These are phyloP conservation scores for Hexamita inflata DNA, from an alignment of 208 protist species.

Conservation along the genomic window DNA sequence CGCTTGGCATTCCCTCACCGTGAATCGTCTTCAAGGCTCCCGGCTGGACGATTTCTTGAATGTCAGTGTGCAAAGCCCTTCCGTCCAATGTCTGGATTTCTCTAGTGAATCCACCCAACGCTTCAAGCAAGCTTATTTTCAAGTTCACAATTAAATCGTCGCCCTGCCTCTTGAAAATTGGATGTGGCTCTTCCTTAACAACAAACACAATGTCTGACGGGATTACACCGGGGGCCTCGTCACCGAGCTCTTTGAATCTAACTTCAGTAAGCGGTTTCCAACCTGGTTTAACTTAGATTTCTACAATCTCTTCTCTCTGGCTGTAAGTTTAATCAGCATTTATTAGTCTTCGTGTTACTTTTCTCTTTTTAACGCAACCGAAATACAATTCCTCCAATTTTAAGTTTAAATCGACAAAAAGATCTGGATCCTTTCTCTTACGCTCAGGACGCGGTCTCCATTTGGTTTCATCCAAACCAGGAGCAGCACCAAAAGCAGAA, in stretches of 20 bases:
- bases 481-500: slow-evolving; percentile 3
- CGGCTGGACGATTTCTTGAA: background rate
- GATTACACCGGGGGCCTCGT: slow-evolving; percentile 23
- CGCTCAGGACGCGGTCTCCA: background rate
- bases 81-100: slow-evolving; percentile 25
- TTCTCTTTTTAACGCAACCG: slow-evolving; percentile 33
- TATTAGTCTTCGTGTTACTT: slow-evolving; percentile 21
- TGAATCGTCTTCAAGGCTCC: background rate
- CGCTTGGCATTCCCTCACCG: slow-evolving; percentile 23
- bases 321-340: background rate
- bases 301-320: slow-evolving; percentile 27
- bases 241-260: slow-evolving; percentile 34
- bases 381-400: slow-evolving; percentile 37
- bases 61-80: background rate
- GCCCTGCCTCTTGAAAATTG: slow-evolving; percentile 29
- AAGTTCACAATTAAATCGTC: slow-evolving; percentile 29
- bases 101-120: slow-evolving; percentile 31
- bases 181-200: slow-evolving; percentile 33
- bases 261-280: slow-evolving; percentile 36
- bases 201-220: slow-evolving; percentile 37
- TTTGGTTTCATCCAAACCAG: slow-evolving; percentile 3
- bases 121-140: slow-evolving; percentile 16
- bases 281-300: slow-evolving; percentile 33
- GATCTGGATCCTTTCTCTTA: background rate
- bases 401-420: slow-evolving; percentile 23